A percentile compares a stretch with the other conserved stretches of the same genome.
These are phyloP conservation scores for Salix suchowensis DNA, from an alignment of 345 rosid species.

Conservation along the genomic window DNA sequence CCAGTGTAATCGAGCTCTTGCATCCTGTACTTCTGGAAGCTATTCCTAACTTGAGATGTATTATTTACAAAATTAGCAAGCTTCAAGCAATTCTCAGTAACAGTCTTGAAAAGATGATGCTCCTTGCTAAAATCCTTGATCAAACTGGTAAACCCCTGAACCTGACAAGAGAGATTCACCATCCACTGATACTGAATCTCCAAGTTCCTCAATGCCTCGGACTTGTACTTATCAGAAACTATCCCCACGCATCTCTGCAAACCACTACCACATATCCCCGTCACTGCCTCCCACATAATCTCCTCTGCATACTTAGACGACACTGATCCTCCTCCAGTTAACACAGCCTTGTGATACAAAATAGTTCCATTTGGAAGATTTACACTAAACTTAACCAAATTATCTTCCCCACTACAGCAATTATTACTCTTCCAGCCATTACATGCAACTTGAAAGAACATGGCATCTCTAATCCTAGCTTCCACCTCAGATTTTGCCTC, in stretches of 20 bases:
- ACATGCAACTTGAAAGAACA: slow-evolving; percentile 50
- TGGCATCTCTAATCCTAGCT: slow-evolving; percentile 45
- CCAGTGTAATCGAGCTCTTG: slow-evolving; percentile 39
- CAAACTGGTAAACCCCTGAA: slow-evolving; percentile 44
- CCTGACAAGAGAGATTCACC: slow-evolving; percentile 60
- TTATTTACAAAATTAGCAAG: slow-evolving; percentile 49
- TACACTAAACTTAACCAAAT: slow-evolving; percentile 40
- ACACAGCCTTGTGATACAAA: slow-evolving; percentile 35
- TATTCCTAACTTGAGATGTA: slow-evolving; percentile 38
- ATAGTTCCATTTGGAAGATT: slow-evolving; percentile 51
- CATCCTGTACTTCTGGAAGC: slow-evolving; percentile 39
- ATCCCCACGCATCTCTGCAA: slow-evolving; percentile 51
- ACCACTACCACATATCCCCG: slow-evolving; percentile 32
- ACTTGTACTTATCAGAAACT: slow-evolving; percentile 43
- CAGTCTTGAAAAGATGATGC: slow-evolving; percentile 39
- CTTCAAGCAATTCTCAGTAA: slow-evolving; percentile 42
- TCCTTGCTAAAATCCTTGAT: slow-evolving; percentile 48
- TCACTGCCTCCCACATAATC: slow-evolving; percentile 42
- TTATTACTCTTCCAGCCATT: slow-evolving; percentile 47
- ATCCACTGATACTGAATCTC: slow-evolving; percentile 52
- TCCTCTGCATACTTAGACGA: slow-evolving; percentile 50
- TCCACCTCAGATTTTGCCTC: slow-evolving; percentile 45
- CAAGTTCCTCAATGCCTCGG: slow-evolving; percentile 48
- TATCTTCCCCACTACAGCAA: slow-evolving; percentile 35
- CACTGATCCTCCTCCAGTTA: slow-evolving; percentile 33